Conservation (phyloP, 2,329 filamentous ascomycete genomes). For the Colletotrichum nymphaeae region DNA sequence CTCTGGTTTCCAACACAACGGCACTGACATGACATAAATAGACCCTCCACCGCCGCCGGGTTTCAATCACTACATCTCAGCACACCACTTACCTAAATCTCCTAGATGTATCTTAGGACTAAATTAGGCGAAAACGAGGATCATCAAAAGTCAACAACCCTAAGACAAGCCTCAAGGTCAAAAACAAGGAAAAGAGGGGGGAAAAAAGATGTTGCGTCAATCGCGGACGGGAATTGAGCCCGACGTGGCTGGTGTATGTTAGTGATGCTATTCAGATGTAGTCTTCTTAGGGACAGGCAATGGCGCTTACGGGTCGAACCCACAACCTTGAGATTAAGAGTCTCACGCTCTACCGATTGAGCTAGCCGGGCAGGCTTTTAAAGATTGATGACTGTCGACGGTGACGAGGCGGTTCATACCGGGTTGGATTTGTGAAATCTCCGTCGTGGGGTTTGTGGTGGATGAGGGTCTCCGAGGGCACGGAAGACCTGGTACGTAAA, state of each 20-base stretch:
- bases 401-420: background rate
- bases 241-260: slow-evolving; percentile 20
- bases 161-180: background rate
- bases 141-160: too few relatives aligned
- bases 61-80: too few relatives aligned
- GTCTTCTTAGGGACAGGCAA: background rate
- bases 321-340: slow-evolving; percentile 73
- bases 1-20: too few relatives aligned
- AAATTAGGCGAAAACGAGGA: too few relatives aligned
- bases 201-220: background rate
- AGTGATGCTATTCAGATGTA: background rate
- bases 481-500: slow-evolving; percentile 13
- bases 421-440: background rate
- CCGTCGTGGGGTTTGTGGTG: background rate
- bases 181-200: background rate
- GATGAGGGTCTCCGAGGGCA: slow-evolving; percentile 10
- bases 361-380: slow-evolving; percentile 61
- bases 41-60: too few relatives aligned
- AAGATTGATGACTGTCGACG: background rate
- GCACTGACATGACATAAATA: too few relatives aligned
- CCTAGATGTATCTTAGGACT: too few relatives aligned
- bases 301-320: slow-evolving; percentile 54
- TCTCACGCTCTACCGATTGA: slow-evolving; percentile 81
- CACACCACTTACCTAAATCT: too few relatives aligned
- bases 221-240: slow-evolving; percentile 35